Base-by-base conservation (phyloP, 2,329 filamentous ascomycete species). In the Ustulina deusta region DNA sequence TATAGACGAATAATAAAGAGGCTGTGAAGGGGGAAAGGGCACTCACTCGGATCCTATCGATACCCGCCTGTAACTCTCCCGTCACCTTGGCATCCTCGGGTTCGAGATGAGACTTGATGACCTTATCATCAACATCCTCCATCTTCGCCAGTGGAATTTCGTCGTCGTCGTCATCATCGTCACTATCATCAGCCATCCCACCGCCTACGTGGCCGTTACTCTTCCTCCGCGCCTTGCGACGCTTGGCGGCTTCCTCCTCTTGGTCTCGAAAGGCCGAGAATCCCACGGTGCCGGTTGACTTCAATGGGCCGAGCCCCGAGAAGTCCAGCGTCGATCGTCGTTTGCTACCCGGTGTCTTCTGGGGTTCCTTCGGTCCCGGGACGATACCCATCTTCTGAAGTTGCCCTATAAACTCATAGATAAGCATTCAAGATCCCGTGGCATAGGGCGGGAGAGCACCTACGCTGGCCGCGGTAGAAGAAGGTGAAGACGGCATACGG, bases 401-500 rank as follows among this genome's bases (percentile, higher is more conserved):
- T 90, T 99, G 96, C 60, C 93, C 94, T 97, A 72, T 29, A 60
- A 5, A 65, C 34, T 74, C 73, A 63, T 46, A 36, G 63, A 10
- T 69, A 10, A 40, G 51, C 55, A 57, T 27, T 29, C 61, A 69
- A 69, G 4, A 61, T 20, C 11, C 9, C 4, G 5, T 11, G 22
- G 32, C 15, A 38, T 13, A 6, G 27, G 13, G 20, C 3, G 1
- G 63, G 27, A 40, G 25, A 13, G 46, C n/a, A 89, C 93, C 84
- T 85, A 97, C 95, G 91, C 78, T 97, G 93, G 79, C 96, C 96
- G 69, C 96, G 89, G 79, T 99, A 99, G 82, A 98, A 93, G 80
- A 99, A 99, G 32, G 97, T 98, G 79, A 99, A 99, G 9, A 93
- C 91, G 3, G 96, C 96, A 81, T 97, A 99, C 3, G 97, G 96